Conservation (phyloP, 371 early-diverging fungal species). For the Coemansia sp. region DNA sequence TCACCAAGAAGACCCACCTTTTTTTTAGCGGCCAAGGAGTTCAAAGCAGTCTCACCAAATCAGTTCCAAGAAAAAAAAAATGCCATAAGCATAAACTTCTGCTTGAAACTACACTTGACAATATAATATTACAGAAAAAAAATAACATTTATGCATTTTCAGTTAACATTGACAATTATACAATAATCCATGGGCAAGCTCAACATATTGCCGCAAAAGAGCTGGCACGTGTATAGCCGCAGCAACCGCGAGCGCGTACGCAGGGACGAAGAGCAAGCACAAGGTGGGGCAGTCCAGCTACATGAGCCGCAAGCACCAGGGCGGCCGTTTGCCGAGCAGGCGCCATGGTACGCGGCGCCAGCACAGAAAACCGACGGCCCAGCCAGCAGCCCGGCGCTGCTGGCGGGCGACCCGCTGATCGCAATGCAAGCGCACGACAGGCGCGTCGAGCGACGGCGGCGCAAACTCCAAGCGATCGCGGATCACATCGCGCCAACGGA, state of each 20-base stretch:
- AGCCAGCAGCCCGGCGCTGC: neutral
- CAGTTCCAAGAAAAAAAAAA: too few species aligned
- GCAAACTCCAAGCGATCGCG: conserved; percentile 2
- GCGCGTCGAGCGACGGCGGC: conserved; percentile 4
- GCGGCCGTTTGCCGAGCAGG: neutral
- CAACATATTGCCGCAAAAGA: conserved; percentile 17
- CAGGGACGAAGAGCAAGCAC: conserved; percentile 12
- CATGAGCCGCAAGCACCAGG: neutral
- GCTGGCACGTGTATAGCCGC: conserved; percentile 20
- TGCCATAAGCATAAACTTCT: too few species aligned
- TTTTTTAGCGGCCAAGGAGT: too few species aligned
- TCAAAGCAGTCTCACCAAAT: too few species aligned
- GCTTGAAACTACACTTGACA: too few species aligned
- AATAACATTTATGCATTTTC: too few species aligned
- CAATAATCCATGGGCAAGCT: conserved; percentile 8
- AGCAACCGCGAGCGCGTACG: conserved; percentile 6
- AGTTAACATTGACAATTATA: neutral
- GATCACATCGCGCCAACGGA: too few species aligned
- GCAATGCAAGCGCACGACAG: conserved; percentile 15
- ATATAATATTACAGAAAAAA: too few species aligned
- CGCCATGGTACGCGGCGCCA: conserved; percentile 9
- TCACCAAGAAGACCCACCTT: too few species aligned
- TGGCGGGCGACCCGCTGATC: conserved; percentile 10
- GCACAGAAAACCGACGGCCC: neutral
- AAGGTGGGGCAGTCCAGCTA: neutral